Percentiles rank a stretch among this genome's conserved stretches.
These are phyloP conservation scores for Saccharomycopsis oosterbeekiorum DNA, from an alignment of 805 yeast species.

Conservation along the genomic window DNA sequence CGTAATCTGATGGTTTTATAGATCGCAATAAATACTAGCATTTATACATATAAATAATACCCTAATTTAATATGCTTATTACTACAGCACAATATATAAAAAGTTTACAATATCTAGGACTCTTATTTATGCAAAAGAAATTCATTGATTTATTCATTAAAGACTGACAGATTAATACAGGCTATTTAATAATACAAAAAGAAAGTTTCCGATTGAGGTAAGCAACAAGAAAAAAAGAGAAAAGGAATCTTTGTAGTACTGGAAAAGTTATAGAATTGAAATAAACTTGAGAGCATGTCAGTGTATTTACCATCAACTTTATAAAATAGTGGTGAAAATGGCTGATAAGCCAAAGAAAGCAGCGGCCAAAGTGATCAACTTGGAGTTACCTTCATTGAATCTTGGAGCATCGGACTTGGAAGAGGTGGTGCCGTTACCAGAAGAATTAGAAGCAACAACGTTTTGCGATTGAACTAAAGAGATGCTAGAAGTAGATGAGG, in stretches of 20 bases:
- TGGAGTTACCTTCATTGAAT: conserved; percentile 11
- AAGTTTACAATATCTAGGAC: too few relatives aligned
- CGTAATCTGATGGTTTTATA: too few relatives aligned
- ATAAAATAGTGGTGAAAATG: conserved; percentile 14
- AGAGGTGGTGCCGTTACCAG: conserved; percentile 7
- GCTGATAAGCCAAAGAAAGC: conserved; percentile 18
- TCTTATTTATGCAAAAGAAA: too few relatives aligned
- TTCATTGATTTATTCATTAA: too few relatives aligned
- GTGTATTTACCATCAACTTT: background rate
- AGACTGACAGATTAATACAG: too few relatives aligned
- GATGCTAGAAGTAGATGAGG: conserved; percentile 13
- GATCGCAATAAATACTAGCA: too few relatives aligned
- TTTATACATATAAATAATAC: too few relatives aligned
- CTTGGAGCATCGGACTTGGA: conserved; percentile 10
- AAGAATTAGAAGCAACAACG: conserved; percentile 13
- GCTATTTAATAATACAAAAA: background rate
- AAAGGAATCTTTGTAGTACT: too few relatives aligned
- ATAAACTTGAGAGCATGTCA: background rate
- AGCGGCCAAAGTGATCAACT: conserved; percentile 13
- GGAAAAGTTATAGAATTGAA: background rate
- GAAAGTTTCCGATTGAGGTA: background rate
- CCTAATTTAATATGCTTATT: too few relatives aligned
- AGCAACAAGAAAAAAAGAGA: background rate
- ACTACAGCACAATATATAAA: too few relatives aligned
- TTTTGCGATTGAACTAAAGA: conserved; percentile 17